Evolutionary conservation across 1,284 basidiomycete species (phyloP).

Genomic region (Leccinum pachyderme): DNA sequence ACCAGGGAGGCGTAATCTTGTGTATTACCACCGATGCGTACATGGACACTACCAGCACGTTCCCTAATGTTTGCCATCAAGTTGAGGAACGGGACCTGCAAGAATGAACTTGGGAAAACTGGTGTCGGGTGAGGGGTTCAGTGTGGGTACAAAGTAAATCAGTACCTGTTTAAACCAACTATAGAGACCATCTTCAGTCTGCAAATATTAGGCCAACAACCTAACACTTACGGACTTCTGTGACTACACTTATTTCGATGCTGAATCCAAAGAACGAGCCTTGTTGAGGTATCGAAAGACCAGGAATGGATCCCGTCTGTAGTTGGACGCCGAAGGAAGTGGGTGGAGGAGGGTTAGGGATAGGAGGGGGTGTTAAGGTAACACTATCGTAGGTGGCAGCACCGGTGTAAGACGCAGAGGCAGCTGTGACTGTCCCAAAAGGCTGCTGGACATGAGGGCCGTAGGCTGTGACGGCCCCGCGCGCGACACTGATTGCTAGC

Average conservation of each 20-base stretch:
- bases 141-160: too few relatives aligned
- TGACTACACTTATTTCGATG: constrained; percentile 54
- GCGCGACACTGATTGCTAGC: constrained; percentile 9
- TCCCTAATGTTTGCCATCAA: not conserved
- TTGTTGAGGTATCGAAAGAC: constrained; percentile 51
- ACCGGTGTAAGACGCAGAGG: constrained; percentile 38
- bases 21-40: not conserved
- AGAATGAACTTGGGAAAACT: constrained; percentile 26
- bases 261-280: constrained; percentile 60
- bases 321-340: constrained; percentile 44
- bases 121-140: not conserved
- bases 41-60: not conserved
- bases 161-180: constrained; percentile 21
- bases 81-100: constrained; percentile 54
- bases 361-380: constrained; percentile 40
- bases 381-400: constrained; percentile 46
- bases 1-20: not conserved
- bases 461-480: constrained; percentile 32
- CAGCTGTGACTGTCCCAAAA: constrained; percentile 26
- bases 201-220: not conserved
- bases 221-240: constrained; percentile 41
- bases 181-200: not conserved
- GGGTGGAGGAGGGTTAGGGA: constrained; percentile 40
- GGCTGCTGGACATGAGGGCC: constrained; percentile 31
- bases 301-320: constrained; percentile 37